These are phyloP conservation scores for Candida pseudofarinosa DNA, from an alignment of 805 yeast genomes.

Conservation along the genomic window DNA sequence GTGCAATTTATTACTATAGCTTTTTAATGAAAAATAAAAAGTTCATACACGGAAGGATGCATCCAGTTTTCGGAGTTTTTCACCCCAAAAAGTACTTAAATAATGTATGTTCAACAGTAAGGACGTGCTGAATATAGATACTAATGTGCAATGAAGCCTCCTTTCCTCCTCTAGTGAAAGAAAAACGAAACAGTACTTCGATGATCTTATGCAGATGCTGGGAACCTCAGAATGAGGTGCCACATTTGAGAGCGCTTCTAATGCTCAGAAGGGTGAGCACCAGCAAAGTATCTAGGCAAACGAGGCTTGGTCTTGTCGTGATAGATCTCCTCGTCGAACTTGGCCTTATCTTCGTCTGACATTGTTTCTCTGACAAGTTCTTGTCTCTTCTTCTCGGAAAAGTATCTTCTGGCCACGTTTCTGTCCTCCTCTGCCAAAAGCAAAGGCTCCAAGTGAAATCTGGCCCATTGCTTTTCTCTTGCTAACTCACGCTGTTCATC, in stretches of 20 bases:
- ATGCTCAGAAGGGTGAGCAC: constrained; percentile 30
- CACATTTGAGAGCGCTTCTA: background rate
- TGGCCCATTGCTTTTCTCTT: constrained; percentile 75
- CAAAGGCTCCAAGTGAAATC: constrained; percentile 68
- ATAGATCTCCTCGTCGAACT: constrained; percentile 41
- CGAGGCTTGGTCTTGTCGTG: constrained; percentile 42
- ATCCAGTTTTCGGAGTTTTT: background rate
- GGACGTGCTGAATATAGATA: background rate
- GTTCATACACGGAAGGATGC: background rate
- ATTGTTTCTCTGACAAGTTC: constrained; percentile 43
- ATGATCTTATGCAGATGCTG: background rate
- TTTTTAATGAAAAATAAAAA: background rate
- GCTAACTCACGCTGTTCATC: constrained; percentile 71
- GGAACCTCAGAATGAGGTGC: background rate
- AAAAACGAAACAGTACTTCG: background rate
- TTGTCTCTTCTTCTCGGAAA: constrained; percentile 65
- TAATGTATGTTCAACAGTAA: background rate
- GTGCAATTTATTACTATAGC: background rate
- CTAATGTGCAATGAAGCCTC: background rate
- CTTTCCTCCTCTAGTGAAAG: background rate
- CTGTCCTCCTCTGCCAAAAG: constrained; percentile 82
- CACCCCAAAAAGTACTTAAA: background rate
- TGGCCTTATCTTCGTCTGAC: constrained; percentile 35
- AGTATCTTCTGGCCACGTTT: constrained; percentile 66
- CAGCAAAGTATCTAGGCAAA: constrained; percentile 41